Conservation (phyloP, 768 basidiomycete genomes). For the Boletus subcaerulescens region DNA sequence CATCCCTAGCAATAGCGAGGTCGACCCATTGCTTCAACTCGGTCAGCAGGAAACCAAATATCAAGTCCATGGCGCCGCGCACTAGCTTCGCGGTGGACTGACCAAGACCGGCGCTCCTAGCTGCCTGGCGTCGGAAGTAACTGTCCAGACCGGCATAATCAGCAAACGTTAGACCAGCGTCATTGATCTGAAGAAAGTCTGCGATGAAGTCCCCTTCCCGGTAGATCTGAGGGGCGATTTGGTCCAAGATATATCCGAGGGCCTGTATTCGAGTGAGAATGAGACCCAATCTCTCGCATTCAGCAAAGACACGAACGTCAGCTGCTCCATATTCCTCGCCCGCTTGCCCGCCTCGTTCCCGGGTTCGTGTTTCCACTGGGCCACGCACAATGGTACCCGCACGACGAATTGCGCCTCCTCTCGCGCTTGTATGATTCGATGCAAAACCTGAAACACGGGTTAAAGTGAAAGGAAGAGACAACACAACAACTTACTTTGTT, state of each 20-base stretch:
- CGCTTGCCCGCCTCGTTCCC: constrained; percentile 45
- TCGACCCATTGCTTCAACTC: constrained; percentile 89
- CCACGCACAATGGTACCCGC: constrained; percentile 85
- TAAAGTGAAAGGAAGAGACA: neutral
- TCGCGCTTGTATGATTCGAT: constrained; percentile 30
- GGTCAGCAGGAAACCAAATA: constrained; percentile 87
- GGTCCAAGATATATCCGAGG: constrained; percentile 69
- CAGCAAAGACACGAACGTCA: constrained; percentile 49
- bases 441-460: constrained; percentile 42
- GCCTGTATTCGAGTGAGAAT: constrained; percentile 45
- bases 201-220: constrained; percentile 86
- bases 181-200: constrained; percentile 91
- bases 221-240: constrained; percentile 72
- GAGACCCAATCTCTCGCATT: neutral
- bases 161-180: constrained; percentile 85
- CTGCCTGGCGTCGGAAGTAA: constrained; percentile 92
- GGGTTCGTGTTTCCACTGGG: constrained; percentile 53
- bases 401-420: constrained; percentile 66
- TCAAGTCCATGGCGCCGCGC: constrained; percentile 87
- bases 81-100: constrained; percentile 74
- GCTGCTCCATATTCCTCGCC: constrained; percentile 66
- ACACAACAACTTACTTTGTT: constrained; percentile 50
- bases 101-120: constrained; percentile 63
- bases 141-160: constrained; percentile 93
- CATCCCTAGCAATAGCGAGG: constrained; percentile 67